These are phyloP conservation scores for Tylopilus subfusipes DNA, from an alignment of 768 basidiomycete genomes.

Conservation along the genomic window DNA sequence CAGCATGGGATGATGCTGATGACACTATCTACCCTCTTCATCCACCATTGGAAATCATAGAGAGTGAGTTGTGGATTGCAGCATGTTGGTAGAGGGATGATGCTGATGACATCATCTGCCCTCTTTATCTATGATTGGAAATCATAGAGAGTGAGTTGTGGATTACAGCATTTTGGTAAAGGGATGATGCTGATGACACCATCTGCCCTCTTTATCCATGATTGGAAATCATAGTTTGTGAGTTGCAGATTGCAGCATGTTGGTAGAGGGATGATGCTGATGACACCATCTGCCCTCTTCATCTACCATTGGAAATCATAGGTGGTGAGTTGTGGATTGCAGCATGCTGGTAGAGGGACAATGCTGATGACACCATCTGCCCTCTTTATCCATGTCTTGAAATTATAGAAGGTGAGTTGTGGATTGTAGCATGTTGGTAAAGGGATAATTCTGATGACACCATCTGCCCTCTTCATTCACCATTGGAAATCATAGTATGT, in stretches of 20 bases:
- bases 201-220: too few relatives aligned
- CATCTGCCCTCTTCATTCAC: too few relatives aligned
- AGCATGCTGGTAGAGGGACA: neutral
- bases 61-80: neutral
- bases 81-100: neutral
- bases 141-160: neutral
- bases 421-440: neutral
- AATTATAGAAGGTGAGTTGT: neutral
- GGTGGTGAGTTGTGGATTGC: neutral
- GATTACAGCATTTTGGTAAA: neutral
- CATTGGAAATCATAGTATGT: neutral
- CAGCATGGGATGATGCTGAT: too few relatives aligned
- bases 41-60: neutral
- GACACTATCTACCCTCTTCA: too few relatives aligned
- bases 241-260: neutral
- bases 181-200: neutral
- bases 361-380: neutral
- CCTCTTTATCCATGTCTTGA: neutral
- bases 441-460: neutral
- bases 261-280: neutral
- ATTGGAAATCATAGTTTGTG: neutral
- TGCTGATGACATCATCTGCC: neutral
- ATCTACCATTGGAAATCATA: neutral
- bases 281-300: neutral
- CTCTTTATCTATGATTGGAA: neutral